Base-by-base conservation (phyloP, 306 rosid genomes). In the Vigna unguiculata region DNA sequence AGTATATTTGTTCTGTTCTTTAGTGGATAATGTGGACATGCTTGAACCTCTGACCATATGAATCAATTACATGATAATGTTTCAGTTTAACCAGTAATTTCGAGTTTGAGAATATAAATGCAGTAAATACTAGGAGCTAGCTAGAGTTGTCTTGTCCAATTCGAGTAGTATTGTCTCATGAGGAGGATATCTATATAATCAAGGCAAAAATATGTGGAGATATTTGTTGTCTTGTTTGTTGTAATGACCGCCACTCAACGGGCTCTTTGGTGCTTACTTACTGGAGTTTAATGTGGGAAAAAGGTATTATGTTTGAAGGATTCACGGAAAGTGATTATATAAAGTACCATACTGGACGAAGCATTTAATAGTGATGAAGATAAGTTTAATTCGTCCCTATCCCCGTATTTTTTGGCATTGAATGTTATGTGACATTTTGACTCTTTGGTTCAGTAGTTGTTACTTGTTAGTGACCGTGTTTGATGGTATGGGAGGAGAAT, bases 231-330 rank as follows among this genome's bases (percentile, higher is more conserved):
- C 32, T 14, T 54, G 36, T 34, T 7, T 7, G 21, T 46, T 20
- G 43, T 28, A 30, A 69, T 69, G 49, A 45, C 60, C 43, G 2
- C 46, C 13, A 20, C 38, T n/a, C 38, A 25, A 46, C 25, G 13
- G 25, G 47, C 48, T 55, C 25, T 68, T 24, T 45, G 12, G n/a
- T 7, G 51, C 20, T 2, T 46, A 7, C 20, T 2, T 46, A 7
- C 76, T 71, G 14, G 72, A 22, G 38, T n/a, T 45, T 70, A 46
- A 48, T 10, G 65, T 22, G 38, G 22, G 64, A 36, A 70, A 57
- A 24, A 24, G 72, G 17, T 47, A 12, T 47, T 16, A 12, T 19
- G 36, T 61, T 22, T 61, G 47, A 28, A 32, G 51, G 62, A 48
- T 22, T 16, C 1, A 1, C 32, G n/a, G 57, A 36, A 48, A 71